phyloP scores from a whole-genome alignment of 2,329 filamentous ascomycete species.

The Trichoderma lentiforme region DNA sequence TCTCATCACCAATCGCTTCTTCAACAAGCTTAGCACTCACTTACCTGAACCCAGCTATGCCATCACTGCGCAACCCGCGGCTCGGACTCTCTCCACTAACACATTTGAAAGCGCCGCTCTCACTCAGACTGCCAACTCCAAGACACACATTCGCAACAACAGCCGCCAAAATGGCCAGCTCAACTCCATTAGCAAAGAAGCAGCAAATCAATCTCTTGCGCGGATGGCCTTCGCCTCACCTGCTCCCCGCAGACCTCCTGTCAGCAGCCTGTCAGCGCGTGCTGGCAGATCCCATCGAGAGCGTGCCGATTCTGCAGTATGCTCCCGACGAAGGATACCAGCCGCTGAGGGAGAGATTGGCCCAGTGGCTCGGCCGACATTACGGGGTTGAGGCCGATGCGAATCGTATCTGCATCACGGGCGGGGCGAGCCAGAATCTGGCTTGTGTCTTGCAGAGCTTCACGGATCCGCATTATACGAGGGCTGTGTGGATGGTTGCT shows the following conservation, averaged over 20 bases:
- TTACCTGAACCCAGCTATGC: background rate
- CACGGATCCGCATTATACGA: conserved; percentile 73
- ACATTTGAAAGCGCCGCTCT: background rate
- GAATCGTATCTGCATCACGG: conserved; percentile 73
- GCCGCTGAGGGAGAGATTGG: conserved; percentile 65
- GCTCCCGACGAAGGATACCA: conserved; percentile 73
- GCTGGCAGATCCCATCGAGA: conserved; percentile 57
- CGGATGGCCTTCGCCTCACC: conserved; percentile 62
- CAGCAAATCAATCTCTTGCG: conserved; percentile 61
- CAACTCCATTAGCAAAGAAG: background rate
- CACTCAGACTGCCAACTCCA: background rate
- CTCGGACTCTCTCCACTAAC: background rate
- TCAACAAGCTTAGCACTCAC: background rate
- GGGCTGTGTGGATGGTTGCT: conserved; percentile 73
- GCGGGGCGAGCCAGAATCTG: conserved; percentile 80
- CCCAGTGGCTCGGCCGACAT: conserved; percentile 65
- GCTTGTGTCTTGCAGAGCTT: conserved; percentile 75
- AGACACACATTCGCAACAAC: background rate
- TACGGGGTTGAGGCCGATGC: conserved; percentile 48
- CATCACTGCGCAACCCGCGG: background rate
- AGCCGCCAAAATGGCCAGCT: background rate
- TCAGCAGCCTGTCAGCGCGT: conserved; percentile 57
- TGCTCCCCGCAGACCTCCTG: conserved; percentile 65
- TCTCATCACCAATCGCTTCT: background rate
- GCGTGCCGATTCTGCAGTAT: conserved; percentile 68